A percentile compares a stretch with the other conserved stretches of the same genome.
phyloP scores from a whole-genome alignment of 108 stramenopile species.

The Nitzschia sp. region DNA sequence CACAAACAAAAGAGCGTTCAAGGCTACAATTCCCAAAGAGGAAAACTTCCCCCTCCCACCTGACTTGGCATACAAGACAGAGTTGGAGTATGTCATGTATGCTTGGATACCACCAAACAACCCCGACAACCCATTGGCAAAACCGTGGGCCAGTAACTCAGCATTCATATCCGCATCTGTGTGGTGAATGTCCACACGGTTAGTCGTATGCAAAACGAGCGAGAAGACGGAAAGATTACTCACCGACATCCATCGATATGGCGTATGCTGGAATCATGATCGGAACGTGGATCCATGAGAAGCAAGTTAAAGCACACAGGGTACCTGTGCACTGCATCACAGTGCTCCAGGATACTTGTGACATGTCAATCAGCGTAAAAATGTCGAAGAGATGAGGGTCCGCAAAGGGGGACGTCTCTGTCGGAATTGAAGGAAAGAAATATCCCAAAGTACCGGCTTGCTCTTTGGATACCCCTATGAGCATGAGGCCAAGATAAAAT shows the following conservation, averaged over 20 bases:
- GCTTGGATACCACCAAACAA: conserved; percentile 71
- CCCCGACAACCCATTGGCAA: conserved; percentile 62
- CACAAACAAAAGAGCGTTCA: conserved; percentile 61
- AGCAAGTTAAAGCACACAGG: conserved; percentile 51
- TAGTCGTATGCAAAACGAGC: neutral
- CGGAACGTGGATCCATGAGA: conserved; percentile 61
- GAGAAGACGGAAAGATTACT: neutral
- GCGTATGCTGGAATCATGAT: conserved; percentile 88
- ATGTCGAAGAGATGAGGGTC: conserved; percentile 48
- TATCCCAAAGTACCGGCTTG: conserved; percentile 47
- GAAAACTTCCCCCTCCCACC: conserved; percentile 64
- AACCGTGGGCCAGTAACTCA: conserved; percentile 80
- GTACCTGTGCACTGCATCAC: conserved; percentile 59
- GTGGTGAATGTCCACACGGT: neutral
- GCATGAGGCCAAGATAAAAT: conserved; percentile 52
- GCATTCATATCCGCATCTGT: conserved; percentile 72
- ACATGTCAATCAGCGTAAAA: conserved; percentile 36
- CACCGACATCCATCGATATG: conserved; percentile 53
- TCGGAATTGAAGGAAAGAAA: conserved; percentile 61
- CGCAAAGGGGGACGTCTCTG: conserved; percentile 6
- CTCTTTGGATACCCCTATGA: conserved; percentile 36
- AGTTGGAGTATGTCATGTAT: conserved; percentile 72
- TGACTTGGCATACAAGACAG: conserved; percentile 69
- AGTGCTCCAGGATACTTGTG: conserved; percentile 60
- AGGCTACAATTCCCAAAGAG: conserved; percentile 29